Evolutionary conservation across 805 yeast species (phyloP).

Genomic region (Sugiyamaella lignohabitans): DNA sequence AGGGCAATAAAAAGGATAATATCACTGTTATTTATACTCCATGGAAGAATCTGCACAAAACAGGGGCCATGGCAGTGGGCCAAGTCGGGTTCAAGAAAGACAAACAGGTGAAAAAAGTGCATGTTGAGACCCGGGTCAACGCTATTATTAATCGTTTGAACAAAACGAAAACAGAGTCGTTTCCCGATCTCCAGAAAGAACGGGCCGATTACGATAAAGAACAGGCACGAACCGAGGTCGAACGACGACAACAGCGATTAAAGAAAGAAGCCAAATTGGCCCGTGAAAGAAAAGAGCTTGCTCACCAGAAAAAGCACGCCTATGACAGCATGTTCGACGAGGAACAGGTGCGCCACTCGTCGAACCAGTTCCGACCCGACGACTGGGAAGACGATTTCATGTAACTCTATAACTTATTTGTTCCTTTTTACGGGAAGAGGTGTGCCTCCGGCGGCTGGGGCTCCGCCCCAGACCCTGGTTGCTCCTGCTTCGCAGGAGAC

Average conservation of each 20-base stretch:
- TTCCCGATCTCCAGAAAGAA: slow-evolving; percentile 42
- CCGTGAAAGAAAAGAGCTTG: slow-evolving; percentile 25
- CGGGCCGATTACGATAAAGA: slow-evolving; percentile 38
- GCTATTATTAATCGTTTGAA: slow-evolving; percentile 53
- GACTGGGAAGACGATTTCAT: slow-evolving; percentile 55
- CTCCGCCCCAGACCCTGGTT: too few relatives aligned
- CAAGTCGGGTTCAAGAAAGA: slow-evolving; percentile 67
- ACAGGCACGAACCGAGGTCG: slow-evolving; percentile 25
- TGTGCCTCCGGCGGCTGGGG: too few relatives aligned
- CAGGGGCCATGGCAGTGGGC: slow-evolving; percentile 69
- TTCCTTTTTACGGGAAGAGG: not conserved
- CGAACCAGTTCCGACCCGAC: slow-evolving; percentile 44
- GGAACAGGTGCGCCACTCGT: slow-evolving; percentile 38
- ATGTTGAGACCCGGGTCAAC: slow-evolving; percentile 52
- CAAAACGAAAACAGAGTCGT: slow-evolving; percentile 55
- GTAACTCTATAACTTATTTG: slow-evolving; percentile 32
- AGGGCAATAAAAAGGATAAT: slow-evolving; percentile 64
- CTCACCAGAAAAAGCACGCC: slow-evolving; percentile 35
- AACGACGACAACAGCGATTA: slow-evolving; percentile 34
- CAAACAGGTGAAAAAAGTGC: slow-evolving; percentile 46
- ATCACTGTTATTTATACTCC: slow-evolving; percentile 68
- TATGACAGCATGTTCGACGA: slow-evolving; percentile 46
- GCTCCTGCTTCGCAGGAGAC: too few relatives aligned
- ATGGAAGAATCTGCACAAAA: slow-evolving; percentile 60
- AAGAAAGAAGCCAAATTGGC: slow-evolving; percentile 37